A percentile compares a stretch with the other conserved stretches of the same genome.
Evolutionary conservation across 805 yeast genomes (phyloP).

Genomic region (Tetrapisispora arboricola): DNA sequence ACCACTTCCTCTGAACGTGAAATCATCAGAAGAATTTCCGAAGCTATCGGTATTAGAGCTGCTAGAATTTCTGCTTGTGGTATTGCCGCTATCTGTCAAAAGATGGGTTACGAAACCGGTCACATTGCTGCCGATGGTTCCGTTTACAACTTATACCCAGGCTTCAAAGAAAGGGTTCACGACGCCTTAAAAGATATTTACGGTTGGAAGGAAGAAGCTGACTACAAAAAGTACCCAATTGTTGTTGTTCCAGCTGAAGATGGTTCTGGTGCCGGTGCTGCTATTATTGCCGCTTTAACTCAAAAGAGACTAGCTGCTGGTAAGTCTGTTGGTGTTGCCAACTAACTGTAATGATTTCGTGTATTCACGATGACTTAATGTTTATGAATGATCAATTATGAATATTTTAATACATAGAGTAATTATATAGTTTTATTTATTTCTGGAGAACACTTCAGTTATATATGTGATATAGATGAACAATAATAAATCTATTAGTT

Average conservation of each 20-base stretch:
- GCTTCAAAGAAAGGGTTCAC: constrained; percentile 82
- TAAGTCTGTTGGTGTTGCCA: constrained; percentile 48
- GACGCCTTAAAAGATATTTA: constrained; percentile 80
- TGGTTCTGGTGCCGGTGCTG: constrained; percentile 98
- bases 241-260: constrained; percentile 88
- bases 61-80: constrained; percentile 91
- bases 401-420: not conserved
- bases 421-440: not conserved
- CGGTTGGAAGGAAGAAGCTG: constrained; percentile 50
- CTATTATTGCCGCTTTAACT: constrained; percentile 92
- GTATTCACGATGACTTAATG: constrained; percentile 1
- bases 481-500: not conserved
- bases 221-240: constrained; percentile 55
- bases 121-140: constrained; percentile 98
- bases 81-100: constrained; percentile 84
- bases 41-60: constrained; percentile 82
- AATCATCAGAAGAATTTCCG: constrained; percentile 72
- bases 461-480: not conserved
- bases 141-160: constrained; percentile 88
- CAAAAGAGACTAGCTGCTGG: constrained; percentile 66
- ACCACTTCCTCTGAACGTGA: constrained; percentile 73
- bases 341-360: constrained; percentile 5
- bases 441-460: not conserved
- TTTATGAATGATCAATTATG: constrained; percentile 2
- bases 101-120: constrained; percentile 65